Percentiles rank a stretch among this genome's conserved stretches.
phyloP scores from a whole-genome alignment of 2,329 filamentous ascomycete species.

The Penicillium sclerotigenum region DNA sequence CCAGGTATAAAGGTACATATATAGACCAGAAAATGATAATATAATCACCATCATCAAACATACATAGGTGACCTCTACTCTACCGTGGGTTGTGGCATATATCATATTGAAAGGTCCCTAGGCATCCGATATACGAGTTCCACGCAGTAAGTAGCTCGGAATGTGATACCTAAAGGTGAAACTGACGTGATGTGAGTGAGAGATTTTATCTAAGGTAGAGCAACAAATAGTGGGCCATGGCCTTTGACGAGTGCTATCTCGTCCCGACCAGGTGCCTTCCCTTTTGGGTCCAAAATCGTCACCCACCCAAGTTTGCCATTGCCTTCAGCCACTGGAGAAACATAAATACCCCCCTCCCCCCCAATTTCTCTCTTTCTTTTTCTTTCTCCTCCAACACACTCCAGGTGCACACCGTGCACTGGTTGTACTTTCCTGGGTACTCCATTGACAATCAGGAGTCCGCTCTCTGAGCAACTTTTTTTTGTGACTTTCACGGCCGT shows the following conservation, averaged over 20 bases:
- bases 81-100: neutral
- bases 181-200: neutral
- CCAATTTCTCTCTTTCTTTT: neutral
- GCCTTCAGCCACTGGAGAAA: neutral
- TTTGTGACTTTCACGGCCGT: too few relatives aligned
- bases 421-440: neutral
- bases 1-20: neutral
- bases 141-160: neutral
- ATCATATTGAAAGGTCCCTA: neutral
- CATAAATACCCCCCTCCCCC: neutral
- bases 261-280: neutral
- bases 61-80: neutral
- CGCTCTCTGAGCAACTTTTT: too few relatives aligned
- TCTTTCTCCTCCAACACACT: neutral
- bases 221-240: neutral
- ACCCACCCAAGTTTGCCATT: too few relatives aligned
- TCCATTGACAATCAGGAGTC: neutral
- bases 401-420: neutral
- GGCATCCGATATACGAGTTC: neutral
- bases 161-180: neutral
- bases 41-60: neutral
- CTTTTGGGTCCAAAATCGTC: neutral
- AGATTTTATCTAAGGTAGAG: neutral
- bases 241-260: neutral
- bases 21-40: neutral